Evolutionary conservation across 129 eudicot species (phyloP).

Genomic region (Lonicera japonica): DNA sequence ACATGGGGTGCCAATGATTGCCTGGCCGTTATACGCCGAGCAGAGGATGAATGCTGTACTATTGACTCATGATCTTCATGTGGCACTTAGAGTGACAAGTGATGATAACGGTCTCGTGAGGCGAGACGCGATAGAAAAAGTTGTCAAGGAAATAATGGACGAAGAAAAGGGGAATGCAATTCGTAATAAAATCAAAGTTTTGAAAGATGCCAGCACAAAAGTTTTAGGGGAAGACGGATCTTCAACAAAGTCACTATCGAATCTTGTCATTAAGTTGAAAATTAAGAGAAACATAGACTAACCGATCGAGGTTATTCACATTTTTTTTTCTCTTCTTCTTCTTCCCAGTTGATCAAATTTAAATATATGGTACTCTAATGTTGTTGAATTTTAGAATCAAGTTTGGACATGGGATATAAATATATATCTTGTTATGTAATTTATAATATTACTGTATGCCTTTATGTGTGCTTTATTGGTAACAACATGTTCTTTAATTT

Average conservation of each 20-base stretch:
- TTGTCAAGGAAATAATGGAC: conserved; percentile 10
- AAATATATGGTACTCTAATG: too few species aligned
- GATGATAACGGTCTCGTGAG: conserved; percentile 15
- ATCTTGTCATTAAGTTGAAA: conserved; percentile 24
- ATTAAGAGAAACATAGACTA: too few species aligned
- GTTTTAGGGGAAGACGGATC: conserved; percentile 31
- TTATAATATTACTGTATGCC: too few species aligned
- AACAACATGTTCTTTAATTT: too few species aligned
- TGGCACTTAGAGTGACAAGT: conserved; percentile 24
- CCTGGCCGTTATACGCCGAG: conserved; percentile 49
- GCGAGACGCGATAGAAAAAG: conserved; percentile 14
- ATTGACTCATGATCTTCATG: conserved; percentile 20
- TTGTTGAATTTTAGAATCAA: too few species aligned
- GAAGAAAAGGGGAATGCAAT: conserved; percentile 30
- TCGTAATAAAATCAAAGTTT: conserved; percentile 18
- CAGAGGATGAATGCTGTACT: conserved; percentile 38
- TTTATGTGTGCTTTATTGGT: too few species aligned
- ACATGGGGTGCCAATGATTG: conserved; percentile 41
- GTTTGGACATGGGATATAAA: too few species aligned
- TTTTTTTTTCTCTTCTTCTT: too few species aligned
- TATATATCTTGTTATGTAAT: too few species aligned
- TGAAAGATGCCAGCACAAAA: conserved; percentile 19
- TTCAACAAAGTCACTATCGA: conserved; percentile 24
- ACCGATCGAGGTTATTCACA: too few species aligned
- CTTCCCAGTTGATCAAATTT: too few species aligned